phyloP scores from a whole-genome alignment of 1,139 yeast species.

The Protomyces macrosporus region DNA sequence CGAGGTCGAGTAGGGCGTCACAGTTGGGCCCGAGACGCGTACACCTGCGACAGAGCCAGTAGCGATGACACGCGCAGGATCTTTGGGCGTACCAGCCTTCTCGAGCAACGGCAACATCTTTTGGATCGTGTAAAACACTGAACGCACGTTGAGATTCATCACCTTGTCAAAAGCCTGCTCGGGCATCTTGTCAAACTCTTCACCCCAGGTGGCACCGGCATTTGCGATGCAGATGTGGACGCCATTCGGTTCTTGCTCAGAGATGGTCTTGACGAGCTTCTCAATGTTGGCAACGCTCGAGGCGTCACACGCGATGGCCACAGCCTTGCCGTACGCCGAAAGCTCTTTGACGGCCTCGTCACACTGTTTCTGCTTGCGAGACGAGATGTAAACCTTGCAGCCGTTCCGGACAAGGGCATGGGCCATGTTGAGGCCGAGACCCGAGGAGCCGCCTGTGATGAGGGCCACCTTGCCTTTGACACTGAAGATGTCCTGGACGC shows the following conservation, averaged over 20 bases:
- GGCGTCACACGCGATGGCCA: conserved; percentile 58
- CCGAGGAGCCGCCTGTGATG: conserved; percentile 62
- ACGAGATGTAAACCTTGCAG: conserved; percentile 51
- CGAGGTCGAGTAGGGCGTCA: conserved; percentile 61
- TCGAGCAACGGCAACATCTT: conserved; percentile 55
- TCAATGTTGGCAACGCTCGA: conserved; percentile 51
- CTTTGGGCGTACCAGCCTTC: conserved; percentile 51
- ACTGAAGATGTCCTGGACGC: conserved; percentile 34
- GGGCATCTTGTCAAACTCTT: conserved; percentile 57
- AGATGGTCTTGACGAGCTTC: conserved; percentile 46
- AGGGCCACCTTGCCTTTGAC: conserved; percentile 64
- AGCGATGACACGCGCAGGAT: conserved; percentile 62
- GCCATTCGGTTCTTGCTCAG: conserved; percentile 47
- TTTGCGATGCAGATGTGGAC: conserved; percentile 66
- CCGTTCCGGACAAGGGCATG: conserved; percentile 23
- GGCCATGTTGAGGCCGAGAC: conserved; percentile 18
- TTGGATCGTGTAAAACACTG: conserved; percentile 68
- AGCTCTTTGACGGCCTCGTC: conserved; percentile 53
- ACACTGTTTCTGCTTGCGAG: conserved; percentile 63
- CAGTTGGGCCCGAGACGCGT: conserved; percentile 34
- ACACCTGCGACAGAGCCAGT: conserved; percentile 56
- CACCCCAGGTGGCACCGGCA: conserved; percentile 87
- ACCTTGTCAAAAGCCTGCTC: conserved; percentile 53
- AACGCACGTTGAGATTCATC: conserved; percentile 59
- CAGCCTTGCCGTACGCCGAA: conserved; percentile 47